These are phyloP conservation scores for Benincasa hispida DNA, from an alignment of 306 rosid species.

Conservation along the genomic window DNA sequence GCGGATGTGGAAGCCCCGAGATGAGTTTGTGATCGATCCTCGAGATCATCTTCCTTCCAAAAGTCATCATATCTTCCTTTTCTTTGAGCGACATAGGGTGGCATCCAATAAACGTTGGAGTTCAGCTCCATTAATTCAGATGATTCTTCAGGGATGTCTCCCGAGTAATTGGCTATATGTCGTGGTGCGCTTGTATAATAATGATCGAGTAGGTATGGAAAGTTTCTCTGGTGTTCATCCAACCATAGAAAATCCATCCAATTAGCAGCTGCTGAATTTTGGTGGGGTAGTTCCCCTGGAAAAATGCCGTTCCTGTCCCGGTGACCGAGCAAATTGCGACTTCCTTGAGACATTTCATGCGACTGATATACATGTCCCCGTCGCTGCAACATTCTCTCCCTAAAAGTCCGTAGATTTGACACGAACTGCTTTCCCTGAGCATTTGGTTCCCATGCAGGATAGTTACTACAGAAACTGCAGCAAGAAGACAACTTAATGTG, in stretches of 20 bases:
- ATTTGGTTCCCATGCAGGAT: constrained; percentile 77
- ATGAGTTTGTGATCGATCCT: constrained; percentile 32
- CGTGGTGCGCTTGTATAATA: constrained; percentile 53
- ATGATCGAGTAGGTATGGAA: constrained; percentile 74
- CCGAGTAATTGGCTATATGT: background rate
- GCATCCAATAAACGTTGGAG: constrained; percentile 36
- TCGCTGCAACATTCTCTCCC: constrained; percentile 42
- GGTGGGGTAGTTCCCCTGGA: constrained; percentile 29
- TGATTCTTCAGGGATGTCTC: constrained; percentile 26
- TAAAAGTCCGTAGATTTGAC: constrained; percentile 44
- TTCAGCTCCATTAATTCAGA: constrained; percentile 23
- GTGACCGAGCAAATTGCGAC: constrained; percentile 25
- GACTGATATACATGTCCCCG: constrained; percentile 32
- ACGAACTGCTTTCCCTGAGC: constrained; percentile 52
- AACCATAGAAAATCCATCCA: constrained; percentile 50
- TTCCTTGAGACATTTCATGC: constrained; percentile 31
- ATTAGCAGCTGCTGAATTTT: constrained; percentile 25
- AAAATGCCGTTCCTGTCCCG: constrained; percentile 29
- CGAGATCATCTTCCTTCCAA: constrained; percentile 12
- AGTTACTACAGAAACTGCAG: constrained; percentile 73
- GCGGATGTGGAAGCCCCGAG: constrained; percentile 59
- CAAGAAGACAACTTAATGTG: constrained; percentile 7
- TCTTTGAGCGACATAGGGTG: constrained; percentile 23
- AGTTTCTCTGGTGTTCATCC: constrained; percentile 38
- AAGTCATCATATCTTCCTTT: constrained; percentile 28